Base-by-base conservation (phyloP, 805 yeast genomes). In the Kregervanrija fluxuum region DNA sequence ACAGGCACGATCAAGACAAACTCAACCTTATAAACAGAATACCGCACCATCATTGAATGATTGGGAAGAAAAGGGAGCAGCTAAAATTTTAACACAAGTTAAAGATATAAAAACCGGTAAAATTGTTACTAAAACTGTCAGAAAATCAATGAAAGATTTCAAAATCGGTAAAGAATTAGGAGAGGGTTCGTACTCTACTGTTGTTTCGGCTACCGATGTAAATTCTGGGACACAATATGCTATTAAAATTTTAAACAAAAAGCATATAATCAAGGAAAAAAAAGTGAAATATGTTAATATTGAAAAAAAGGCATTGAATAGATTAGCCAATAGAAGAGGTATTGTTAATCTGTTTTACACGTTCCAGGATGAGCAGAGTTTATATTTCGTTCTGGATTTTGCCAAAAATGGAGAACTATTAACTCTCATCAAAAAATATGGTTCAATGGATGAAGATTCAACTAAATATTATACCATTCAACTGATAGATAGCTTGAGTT, bases 141-240 rank as follows among this genome's bases (percentile, higher is more conserved):
- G 61, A 33, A 64, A 64, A 55, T 65, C 82, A 15, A 93, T 88
- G 22, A 80, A 81, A 52, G 98, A 93, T 62, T 93, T 90, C 62
- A 81, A 79, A 52, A 81, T 93, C 55, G 96, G 96, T 12, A 80
- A 85, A 33, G 81, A 82, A 28, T 71, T 93, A 13, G 99, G 99
- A 2, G 96, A 89, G 61, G 99, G 99, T 1, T 88, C 97, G 2
- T 93, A 91, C 60, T 90, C 97, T 3, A 88, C 95, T 0, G 99
- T 91, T 9, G 82, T 80, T 50, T 79, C 88, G 45, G 99, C 95
- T 1, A 70, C 82, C 1, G 99, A 91, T 57, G 57, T 74, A 12
- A 76, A 78, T 49, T 80, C 84, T 10, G 68, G 77, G 54, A 62
- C 70, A 59, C 63, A 78, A 65, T 85, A 80, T 59, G 95, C 95